A percentile compares a stretch with the other conserved stretches of the same genome.
These are phyloP conservation scores for Thyridium curvatum DNA, from an alignment of 2,329 filamentous ascomycete species.

Conservation along the genomic window DNA sequence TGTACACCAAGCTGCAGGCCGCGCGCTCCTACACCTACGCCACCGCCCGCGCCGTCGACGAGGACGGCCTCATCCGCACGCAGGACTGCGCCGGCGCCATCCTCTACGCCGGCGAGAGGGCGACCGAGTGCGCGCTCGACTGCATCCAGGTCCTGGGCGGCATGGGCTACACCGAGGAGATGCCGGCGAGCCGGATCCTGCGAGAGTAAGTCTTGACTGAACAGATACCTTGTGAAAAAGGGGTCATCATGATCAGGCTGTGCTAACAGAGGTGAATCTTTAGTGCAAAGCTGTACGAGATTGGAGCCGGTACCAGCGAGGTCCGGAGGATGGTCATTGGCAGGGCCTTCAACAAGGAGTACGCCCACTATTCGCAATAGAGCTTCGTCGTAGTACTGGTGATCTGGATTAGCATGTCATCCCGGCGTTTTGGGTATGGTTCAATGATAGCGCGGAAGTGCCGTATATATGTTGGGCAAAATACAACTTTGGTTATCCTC, in stretches of 20 bases:
- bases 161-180: constrained; percentile 95
- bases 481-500: too few species aligned
- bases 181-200: constrained; percentile 79
- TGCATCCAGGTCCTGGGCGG: constrained; percentile 89
- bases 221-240: not conserved
- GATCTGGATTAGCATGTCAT: too few species aligned
- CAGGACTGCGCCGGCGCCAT: constrained; percentile 95
- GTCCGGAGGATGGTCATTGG: constrained; percentile 93
- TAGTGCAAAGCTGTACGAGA: constrained; percentile 80
- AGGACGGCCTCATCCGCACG: constrained; percentile 65
- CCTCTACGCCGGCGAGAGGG: constrained; percentile 84
- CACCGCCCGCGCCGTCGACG: constrained; percentile 75
- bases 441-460: too few species aligned
- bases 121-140: constrained; percentile 80
- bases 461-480: too few species aligned
- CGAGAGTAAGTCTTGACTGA: constrained; percentile 52
- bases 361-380: constrained; percentile 27
- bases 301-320: constrained; percentile 93
- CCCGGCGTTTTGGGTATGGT: too few species aligned
- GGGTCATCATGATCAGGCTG: too few species aligned
- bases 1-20: constrained; percentile 91
- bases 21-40: constrained; percentile 81
- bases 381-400: too few species aligned
- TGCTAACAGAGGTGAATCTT: not conserved
- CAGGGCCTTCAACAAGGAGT: constrained; percentile 84